Evolutionary conservation across 345 rosid genomes (phyloP).

Genomic region (Microcos paniculata): DNA sequence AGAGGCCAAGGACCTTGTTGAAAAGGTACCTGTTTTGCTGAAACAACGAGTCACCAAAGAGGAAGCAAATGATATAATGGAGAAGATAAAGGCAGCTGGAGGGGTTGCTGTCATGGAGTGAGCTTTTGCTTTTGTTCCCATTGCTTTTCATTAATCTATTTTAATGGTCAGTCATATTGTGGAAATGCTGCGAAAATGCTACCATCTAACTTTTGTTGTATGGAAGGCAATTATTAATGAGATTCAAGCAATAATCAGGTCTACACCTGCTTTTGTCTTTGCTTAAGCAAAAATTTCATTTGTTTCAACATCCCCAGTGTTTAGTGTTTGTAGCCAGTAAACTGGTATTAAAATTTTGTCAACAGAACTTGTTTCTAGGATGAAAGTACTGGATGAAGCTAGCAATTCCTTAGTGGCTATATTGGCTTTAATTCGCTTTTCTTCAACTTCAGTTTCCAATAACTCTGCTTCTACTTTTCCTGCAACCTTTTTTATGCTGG

Average conservation of each 20-base stretch:
- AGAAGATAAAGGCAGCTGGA: slow-evolving; percentile 51
- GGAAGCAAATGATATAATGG: slow-evolving; percentile 41
- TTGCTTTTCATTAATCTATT: too few relatives aligned
- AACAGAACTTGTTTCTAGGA: neutral
- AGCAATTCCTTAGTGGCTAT: neutral
- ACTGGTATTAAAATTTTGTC: too few relatives aligned
- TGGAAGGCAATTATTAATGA: too few relatives aligned
- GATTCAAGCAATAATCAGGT: too few relatives aligned
- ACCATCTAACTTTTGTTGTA: too few relatives aligned
- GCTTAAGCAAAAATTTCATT: neutral
- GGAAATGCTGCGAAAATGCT: too few relatives aligned
- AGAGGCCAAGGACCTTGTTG: slow-evolving; percentile 56
- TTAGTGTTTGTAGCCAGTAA: neutral
- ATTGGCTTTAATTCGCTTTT: neutral
- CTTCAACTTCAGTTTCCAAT: neutral
- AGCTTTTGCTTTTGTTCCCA: neutral
- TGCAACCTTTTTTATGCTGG: neutral
- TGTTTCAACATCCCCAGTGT: neutral
- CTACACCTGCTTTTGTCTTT: neutral
- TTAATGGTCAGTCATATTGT: too few relatives aligned
- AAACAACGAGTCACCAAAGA: slow-evolving; percentile 51
- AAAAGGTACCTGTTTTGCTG: slow-evolving; percentile 43
- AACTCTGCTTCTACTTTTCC: neutral
- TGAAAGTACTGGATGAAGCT: neutral
- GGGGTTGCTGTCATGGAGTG: slow-evolving; percentile 51